Evolutionary conservation across 257 asterid species (phyloP).

Genomic region (Schizonepeta tenuifolia): DNA sequence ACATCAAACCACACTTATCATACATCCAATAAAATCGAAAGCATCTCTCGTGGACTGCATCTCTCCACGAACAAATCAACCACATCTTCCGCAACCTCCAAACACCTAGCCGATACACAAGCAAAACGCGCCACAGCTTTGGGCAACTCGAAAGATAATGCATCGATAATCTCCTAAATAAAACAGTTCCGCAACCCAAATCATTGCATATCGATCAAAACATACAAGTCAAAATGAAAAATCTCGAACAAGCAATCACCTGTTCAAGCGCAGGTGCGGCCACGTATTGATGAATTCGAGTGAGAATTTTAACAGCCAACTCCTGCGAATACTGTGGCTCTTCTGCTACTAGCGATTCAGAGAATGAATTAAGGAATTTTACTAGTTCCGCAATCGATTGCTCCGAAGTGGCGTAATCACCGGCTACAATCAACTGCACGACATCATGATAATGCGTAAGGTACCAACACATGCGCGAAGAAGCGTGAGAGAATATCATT

Average conservation of each 20-base stretch:
- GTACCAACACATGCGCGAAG: neutral
- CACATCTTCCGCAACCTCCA: conserved; percentile 52
- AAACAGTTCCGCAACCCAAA: neutral
- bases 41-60: conserved; percentile 86
- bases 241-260: conserved; percentile 40
- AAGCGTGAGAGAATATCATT: neutral
- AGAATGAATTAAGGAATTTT: conserved; percentile 51
- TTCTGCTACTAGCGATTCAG: conserved; percentile 38
- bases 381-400: conserved; percentile 52
- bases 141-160: conserved; percentile 74
- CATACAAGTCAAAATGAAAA: neutral
- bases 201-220: neutral
- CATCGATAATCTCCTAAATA: conserved; percentile 69
- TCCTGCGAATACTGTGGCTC: conserved; percentile 39
- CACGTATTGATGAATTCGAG: conserved; percentile 53
- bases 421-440: conserved; percentile 57
- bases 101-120: conserved; percentile 60
- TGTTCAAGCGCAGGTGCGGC: conserved; percentile 51
- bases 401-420: conserved; percentile 49
- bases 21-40: conserved; percentile 80
- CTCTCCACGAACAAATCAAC: conserved; percentile 50
- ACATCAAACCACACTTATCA: conserved; percentile 21
- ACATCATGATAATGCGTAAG: neutral
- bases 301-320: conserved; percentile 47
- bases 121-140: conserved; percentile 63